phyloP scores from a whole-genome alignment of 75 land plant genomes.

The Cunninghamia lanceolata region DNA sequence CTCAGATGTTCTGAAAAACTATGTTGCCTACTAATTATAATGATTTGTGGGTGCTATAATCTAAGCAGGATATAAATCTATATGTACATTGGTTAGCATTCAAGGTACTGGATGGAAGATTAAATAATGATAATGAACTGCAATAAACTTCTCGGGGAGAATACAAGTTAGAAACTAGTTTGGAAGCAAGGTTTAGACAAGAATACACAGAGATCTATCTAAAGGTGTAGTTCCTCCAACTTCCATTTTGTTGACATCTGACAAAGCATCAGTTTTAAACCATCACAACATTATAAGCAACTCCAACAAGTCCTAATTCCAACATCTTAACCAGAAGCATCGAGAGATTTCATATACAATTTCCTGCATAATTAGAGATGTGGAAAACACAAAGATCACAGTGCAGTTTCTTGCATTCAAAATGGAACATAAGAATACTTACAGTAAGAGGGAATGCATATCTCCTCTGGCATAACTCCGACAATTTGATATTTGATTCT shows the following conservation, averaged over 20 bases:
- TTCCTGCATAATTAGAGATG: background rate
- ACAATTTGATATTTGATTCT: background rate
- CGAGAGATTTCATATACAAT: background rate
- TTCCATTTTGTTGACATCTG: too few relatives aligned
- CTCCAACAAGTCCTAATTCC: background rate
- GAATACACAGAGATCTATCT: background rate
- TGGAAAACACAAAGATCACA: background rate
- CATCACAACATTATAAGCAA: background rate
- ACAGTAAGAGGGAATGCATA: slow-evolving; percentile 12
- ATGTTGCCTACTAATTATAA: background rate
- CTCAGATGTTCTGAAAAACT: background rate
- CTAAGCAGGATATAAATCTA: background rate
- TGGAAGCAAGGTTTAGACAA: background rate
- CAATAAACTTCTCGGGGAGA: background rate
- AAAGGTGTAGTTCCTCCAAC: background rate
- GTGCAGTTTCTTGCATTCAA: background rate
- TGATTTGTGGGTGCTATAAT: background rate
- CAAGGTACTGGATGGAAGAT: background rate
- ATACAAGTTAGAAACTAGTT: background rate
- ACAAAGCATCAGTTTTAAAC: background rate
- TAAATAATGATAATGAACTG: background rate
- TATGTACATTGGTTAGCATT: background rate
- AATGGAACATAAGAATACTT: background rate
- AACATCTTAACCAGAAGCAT: background rate
- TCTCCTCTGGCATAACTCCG: slow-evolving; percentile 2